phyloP scores from a whole-genome alignment of 768 basidiomycete genomes.

The Mycena olivaceomarginata region DNA sequence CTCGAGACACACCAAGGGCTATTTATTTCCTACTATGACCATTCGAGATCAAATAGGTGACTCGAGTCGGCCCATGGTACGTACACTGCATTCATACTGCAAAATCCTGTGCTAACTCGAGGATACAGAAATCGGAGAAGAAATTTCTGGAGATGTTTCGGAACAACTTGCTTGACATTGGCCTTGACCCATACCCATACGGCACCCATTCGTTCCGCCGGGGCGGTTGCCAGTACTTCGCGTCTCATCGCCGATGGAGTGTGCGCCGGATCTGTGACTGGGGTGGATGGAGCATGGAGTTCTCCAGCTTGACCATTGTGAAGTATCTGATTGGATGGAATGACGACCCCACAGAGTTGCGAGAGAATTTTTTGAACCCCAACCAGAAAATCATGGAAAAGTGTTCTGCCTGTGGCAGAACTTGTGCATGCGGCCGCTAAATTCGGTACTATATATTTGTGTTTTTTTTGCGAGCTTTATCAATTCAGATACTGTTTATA shows the following conservation, averaged over 20 bases:
- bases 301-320: slow-evolving; percentile 62
- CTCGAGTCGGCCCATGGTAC: not conserved
- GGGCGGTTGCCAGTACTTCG: not conserved
- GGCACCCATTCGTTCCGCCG: too few species aligned
- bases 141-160: too few species aligned
- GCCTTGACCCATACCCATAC: too few species aligned
- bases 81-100: not conserved
- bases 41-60: not conserved
- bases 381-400: slow-evolving; percentile 45
- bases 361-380: slow-evolving; percentile 60
- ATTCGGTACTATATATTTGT: not conserved
- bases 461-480: not conserved
- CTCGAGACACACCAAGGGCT: not conserved
- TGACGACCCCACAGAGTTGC: slow-evolving; percentile 44
- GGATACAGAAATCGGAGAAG: not conserved
- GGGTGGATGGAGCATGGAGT: slow-evolving; percentile 48
- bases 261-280: not conserved
- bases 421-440: slow-evolving; percentile 51
- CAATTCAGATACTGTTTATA: not conserved
- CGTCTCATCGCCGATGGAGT: not conserved
- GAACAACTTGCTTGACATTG: too few species aligned
- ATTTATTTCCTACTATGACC: slow-evolving; percentile 3
- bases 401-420: slow-evolving; percentile 54
- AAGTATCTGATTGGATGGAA: slow-evolving; percentile 55
- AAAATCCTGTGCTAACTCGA: not conserved